These are phyloP conservation scores for Tripterygium wilfordii DNA, from an alignment of 177 flowering plant genomes.

Conservation along the genomic window DNA sequence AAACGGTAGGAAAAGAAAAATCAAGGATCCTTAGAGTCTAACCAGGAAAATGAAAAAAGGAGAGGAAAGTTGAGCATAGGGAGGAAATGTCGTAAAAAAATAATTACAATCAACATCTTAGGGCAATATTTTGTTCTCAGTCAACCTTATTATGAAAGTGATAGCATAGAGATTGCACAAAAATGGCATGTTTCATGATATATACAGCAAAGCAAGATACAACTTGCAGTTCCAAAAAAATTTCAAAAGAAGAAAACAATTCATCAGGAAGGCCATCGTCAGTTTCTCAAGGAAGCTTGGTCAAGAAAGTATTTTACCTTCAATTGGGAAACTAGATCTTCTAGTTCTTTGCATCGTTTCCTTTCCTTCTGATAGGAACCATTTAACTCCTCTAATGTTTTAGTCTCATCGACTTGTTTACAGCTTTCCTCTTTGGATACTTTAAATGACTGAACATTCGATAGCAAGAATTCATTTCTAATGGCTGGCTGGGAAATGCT, in stretches of 20 bases:
- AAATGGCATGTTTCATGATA: too few species aligned
- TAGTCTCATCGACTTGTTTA: constrained; percentile 10
- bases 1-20: too few species aligned
- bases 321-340: constrained; percentile 37
- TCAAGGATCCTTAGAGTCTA: too few species aligned
- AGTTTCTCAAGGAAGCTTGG: neutral
- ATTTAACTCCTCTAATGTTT: constrained; percentile 32
- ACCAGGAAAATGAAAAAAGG: too few species aligned
- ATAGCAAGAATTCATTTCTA: constrained; percentile 17
- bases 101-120: too few species aligned
- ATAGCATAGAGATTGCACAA: neutral
- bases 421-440: constrained; percentile 16
- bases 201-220: too few species aligned
- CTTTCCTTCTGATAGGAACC: constrained; percentile 37
- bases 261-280: neutral
- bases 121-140: neutral
- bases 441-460: constrained; percentile 16
- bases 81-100: too few species aligned
- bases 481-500: constrained; percentile 7
- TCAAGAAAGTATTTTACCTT: constrained; percentile 40
- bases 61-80: too few species aligned
- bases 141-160: neutral
- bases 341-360: constrained; percentile 49
- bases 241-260: neutral
- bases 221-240: too few species aligned